A percentile compares a stretch with the other conserved stretches of the same genome.
Evolutionary conservation across 768 basidiomycete genomes (phyloP).

Genomic region (Phanerochaete sordida): DNA sequence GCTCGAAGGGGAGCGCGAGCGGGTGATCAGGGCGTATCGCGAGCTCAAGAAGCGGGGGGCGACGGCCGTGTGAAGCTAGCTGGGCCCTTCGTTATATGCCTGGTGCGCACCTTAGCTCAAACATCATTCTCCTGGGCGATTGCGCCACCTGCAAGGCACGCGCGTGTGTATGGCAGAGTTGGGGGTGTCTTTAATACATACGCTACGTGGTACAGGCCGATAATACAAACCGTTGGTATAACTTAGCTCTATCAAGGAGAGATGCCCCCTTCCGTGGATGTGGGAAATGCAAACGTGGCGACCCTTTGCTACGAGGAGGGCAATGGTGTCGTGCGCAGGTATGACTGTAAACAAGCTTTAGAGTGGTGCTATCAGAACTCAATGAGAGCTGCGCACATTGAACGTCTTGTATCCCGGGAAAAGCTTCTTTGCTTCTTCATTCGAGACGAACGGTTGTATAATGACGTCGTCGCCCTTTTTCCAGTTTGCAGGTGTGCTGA

Average conservation of each 20-base stretch:
- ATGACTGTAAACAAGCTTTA: conserved; percentile 1
- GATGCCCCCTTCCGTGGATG: background rate
- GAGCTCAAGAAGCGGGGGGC: conserved; percentile 55
- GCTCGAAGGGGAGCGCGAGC: conserved; percentile 75
- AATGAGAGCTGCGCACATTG: conserved; percentile 44
- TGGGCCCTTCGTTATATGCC: too few species aligned
- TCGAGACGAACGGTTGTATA: conserved; percentile 76
- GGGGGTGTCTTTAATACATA: background rate
- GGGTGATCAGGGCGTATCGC: conserved; percentile 62
- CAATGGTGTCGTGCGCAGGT: conserved; percentile 11
- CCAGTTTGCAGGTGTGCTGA: conserved; percentile 97
- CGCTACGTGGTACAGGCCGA: background rate
- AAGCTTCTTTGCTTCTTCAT: conserved; percentile 85
- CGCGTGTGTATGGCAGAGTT: background rate
- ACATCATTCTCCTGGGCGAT: background rate
- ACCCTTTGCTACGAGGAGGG: background rate
- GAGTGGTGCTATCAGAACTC: background rate
- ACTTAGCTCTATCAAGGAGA: background rate
- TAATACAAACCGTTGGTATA: background rate
- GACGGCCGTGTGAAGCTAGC: conserved; percentile 12
- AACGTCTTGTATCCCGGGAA: conserved; percentile 83
- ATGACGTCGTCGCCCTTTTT: conserved; percentile 91
- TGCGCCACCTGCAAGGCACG: background rate
- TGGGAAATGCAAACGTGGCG: background rate
- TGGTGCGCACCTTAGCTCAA: background rate